Evolutionary conservation across 805 yeast genomes (phyloP).

Genomic region (Candida xiaguanensis): DNA sequence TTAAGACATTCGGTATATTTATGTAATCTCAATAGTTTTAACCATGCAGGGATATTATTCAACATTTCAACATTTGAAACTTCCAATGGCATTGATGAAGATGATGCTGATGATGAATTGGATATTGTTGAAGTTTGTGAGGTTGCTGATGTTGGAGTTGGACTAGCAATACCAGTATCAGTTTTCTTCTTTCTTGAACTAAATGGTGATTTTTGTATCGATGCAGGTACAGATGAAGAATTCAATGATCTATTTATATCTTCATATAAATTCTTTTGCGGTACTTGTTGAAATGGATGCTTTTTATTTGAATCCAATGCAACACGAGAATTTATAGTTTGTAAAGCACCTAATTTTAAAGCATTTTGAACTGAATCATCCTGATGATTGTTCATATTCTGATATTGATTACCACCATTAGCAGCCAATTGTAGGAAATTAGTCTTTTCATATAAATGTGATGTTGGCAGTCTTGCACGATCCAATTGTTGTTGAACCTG

Average conservation of each 20-base stretch:
- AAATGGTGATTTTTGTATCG: conserved; percentile 14
- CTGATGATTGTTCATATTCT: conserved; percentile 10
- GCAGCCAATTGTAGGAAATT: conserved; percentile 38
- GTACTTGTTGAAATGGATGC: conserved; percentile 4
- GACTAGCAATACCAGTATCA: conserved; percentile 6
- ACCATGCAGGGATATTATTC: conserved; percentile 86
- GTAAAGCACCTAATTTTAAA: conserved; percentile 63
- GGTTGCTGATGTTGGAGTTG: conserved; percentile 5
- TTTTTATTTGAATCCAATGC: conserved; percentile 37
- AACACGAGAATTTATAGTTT: conserved; percentile 58
- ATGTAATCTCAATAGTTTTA: conserved; percentile 83
- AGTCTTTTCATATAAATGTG: conserved; percentile 42
- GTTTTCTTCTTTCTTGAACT: conserved; percentile 3
- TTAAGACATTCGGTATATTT: conserved; percentile 86
- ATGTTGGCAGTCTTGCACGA: conserved; percentile 37
- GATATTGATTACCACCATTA: conserved; percentile 6
- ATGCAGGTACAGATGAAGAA: conserved; percentile 35
- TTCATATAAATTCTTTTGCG: conserved; percentile 15
- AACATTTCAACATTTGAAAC: conserved; percentile 46
- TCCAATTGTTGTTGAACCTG: conserved; percentile 20
- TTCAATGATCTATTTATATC: conserved; percentile 35
- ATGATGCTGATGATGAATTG: conserved; percentile 12
- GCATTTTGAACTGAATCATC: conserved; percentile 37
- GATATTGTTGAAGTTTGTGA: conserved; percentile 10
- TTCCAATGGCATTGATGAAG: conserved; percentile 40